These are phyloP conservation scores for Alternaria consortialis DNA, from an alignment of 2,329 filamentous ascomycete genomes.

Conservation along the genomic window DNA sequence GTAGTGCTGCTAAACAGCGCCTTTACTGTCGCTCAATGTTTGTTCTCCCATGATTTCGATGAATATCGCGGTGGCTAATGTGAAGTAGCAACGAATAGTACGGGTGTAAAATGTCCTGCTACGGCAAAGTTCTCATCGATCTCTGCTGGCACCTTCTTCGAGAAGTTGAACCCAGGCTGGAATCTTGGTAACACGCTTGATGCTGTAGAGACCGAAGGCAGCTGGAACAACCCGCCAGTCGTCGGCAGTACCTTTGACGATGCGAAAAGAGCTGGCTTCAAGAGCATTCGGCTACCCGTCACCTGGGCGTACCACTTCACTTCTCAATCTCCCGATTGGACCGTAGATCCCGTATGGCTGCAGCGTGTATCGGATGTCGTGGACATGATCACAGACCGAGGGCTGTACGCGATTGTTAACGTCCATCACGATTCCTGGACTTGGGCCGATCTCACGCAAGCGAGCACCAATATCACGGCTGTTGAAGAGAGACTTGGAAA, in stretches of 20 bases:
- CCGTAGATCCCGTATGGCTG: slow-evolving; percentile 64
- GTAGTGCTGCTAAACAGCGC: slow-evolving; percentile 25
- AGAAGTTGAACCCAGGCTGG: slow-evolving; percentile 65
- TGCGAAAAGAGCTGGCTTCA: slow-evolving; percentile 64
- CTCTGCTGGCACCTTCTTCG: slow-evolving; percentile 59
- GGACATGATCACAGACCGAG: slow-evolving; percentile 62
- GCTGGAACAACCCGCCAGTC: slow-evolving; percentile 67
- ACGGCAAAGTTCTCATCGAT: slow-evolving; percentile 56
- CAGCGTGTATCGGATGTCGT: slow-evolving; percentile 66
- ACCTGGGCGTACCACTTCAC: slow-evolving; percentile 68
- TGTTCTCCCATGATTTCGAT: background rate
- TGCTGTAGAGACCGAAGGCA: slow-evolving; percentile 64
- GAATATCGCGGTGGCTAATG: background rate
- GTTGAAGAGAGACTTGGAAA: slow-evolving; percentile 66
- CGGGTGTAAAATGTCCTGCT: slow-evolving; percentile 46
- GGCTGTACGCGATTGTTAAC: slow-evolving; percentile 65
- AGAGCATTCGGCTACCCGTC: slow-evolving; percentile 66
- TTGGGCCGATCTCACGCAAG: slow-evolving; percentile 64
- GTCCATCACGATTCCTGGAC: slow-evolving; percentile 68
- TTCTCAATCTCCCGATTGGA: slow-evolving; percentile 61
- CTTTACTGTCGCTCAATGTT: slow-evolving; percentile 24
- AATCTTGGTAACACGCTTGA: slow-evolving; percentile 70
- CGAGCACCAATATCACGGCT: slow-evolving; percentile 58
- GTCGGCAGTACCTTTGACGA: slow-evolving; percentile 60
- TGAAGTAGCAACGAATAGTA: slow-evolving; percentile 21